Conservation (phyloP, 2,329 filamentous ascomycete genomes). For the Alternaria novae-zelandiae region DNA sequence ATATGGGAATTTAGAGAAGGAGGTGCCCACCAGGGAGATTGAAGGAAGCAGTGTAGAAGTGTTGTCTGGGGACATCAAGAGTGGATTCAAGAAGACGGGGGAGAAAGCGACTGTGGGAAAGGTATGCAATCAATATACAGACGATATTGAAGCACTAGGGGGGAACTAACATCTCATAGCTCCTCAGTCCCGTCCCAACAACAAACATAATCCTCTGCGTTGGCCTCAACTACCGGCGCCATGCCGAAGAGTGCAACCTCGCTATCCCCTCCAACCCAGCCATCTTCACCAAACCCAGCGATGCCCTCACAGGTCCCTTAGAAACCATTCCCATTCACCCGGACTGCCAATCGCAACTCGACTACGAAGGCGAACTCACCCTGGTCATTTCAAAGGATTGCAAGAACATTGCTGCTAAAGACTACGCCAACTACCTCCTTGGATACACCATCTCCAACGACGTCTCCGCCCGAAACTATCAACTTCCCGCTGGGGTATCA, state of each 20-base stretch:
- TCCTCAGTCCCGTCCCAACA: constrained; percentile 36
- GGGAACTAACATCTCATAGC: constrained; percentile 3
- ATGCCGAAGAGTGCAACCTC: constrained; percentile 44
- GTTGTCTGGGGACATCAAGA: constrained; percentile 35
- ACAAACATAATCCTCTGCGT: constrained; percentile 44
- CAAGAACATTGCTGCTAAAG: constrained; percentile 55
- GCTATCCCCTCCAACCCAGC: constrained; percentile 40
- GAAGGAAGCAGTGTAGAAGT: constrained; percentile 39
- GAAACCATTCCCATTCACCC: constrained; percentile 38
- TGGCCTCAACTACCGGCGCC: constrained; percentile 44
- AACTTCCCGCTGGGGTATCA: constrained; percentile 46
- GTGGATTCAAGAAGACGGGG: constrained; percentile 39
- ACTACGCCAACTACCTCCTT: constrained; percentile 66
- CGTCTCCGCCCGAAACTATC: constrained; percentile 64
- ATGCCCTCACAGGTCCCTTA: constrained; percentile 43
- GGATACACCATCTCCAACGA: constrained; percentile 71
- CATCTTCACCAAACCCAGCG: constrained; percentile 46
- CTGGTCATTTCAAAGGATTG: constrained; percentile 41
- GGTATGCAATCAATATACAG: neutral
- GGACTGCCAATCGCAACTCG: constrained; percentile 40
- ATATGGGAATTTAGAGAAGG: constrained; percentile 42
- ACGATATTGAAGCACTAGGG: too few species aligned
- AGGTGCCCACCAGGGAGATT: constrained; percentile 38
- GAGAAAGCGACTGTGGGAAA: constrained; percentile 35
- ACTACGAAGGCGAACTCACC: constrained; percentile 50